Conservation (phyloP, 768 basidiomycete genomes). For the Galerina marginata region DNA sequence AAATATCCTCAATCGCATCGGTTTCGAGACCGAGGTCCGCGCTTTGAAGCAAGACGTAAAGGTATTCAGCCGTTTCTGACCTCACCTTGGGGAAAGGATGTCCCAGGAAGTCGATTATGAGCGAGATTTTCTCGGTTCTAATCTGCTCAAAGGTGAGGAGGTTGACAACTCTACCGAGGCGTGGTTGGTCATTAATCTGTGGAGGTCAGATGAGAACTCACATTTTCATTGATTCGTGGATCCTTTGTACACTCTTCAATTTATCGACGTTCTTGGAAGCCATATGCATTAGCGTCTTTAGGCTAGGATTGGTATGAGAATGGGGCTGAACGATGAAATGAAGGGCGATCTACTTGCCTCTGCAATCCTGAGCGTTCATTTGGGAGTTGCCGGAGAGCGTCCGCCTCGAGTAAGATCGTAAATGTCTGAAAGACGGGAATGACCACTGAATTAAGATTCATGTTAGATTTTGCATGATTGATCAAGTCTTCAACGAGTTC, state of each 20-base stretch:
- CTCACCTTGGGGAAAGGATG: conserved; percentile 86
- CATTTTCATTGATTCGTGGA: conserved; percentile 86
- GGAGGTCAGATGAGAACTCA: conserved; percentile 33
- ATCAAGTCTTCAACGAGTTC: conserved; percentile 65
- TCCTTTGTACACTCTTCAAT: conserved; percentile 84
- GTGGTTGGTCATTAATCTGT: conserved; percentile 5
- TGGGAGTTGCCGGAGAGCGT: conserved; percentile 56
- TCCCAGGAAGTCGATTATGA: conserved; percentile 65
- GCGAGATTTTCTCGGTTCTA: conserved; percentile 47
- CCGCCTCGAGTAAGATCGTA: conserved; percentile 73
- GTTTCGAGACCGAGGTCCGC: conserved; percentile 69
- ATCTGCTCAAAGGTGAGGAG: conserved; percentile 58
- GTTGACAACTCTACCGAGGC: conserved; percentile 60
- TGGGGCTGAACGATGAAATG: conserved; percentile 42
- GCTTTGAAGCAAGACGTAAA: conserved; percentile 80
- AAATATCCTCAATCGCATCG: conserved; percentile 67
- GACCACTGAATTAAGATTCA: conserved; percentile 71
- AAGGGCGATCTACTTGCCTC: conserved; percentile 55
- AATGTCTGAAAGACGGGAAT: conserved; percentile 85
- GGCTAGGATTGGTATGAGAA: conserved; percentile 41
- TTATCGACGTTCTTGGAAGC: conserved; percentile 65
- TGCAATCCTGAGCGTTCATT: conserved; percentile 51
- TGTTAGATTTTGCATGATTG: conserved; percentile 54
- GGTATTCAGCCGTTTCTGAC: conserved; percentile 78
- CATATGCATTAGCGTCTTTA: conserved; percentile 58